These are phyloP conservation scores for Diaporthe amygdali DNA, from an alignment of 2,329 filamentous ascomycete species.

Conservation along the genomic window DNA sequence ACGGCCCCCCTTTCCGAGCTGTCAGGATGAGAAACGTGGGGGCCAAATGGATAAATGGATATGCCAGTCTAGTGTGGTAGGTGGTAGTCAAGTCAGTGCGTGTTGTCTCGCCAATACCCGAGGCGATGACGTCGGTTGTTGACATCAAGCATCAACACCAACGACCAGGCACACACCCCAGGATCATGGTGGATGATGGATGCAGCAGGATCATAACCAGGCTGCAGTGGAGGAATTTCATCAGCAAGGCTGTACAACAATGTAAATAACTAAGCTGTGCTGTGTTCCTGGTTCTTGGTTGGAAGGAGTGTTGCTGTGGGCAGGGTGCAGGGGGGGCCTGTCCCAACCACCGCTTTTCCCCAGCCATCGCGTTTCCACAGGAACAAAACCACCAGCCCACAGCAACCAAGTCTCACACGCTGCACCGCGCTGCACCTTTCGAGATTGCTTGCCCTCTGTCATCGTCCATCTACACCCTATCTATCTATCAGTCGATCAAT, in stretches of 20 bases:
- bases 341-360: constrained; percentile 26
- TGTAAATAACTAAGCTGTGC: not conserved
- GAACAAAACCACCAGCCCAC: constrained; percentile 22
- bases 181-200: not conserved
- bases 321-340: not conserved
- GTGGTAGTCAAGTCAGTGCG: not conserved
- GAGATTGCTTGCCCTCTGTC: not conserved
- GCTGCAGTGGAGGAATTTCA: not conserved
- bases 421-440: not conserved
- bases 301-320: constrained; percentile 10
- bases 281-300: not conserved
- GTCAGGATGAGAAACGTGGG: not conserved
- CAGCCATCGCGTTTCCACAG: constrained; percentile 27
- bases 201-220: not conserved
- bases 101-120: constrained; percentile 14
- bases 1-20: not conserved
- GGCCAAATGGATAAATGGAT: not conserved
- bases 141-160: not conserved
- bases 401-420: constrained; percentile 16
- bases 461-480: not conserved
- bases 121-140: constrained; percentile 14
- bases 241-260: not conserved
- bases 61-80: too few relatives aligned
- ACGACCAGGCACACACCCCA: not conserved
- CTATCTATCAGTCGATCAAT: not conserved